A percentile compares a stretch with the other conserved stretches of the same genome.
These are phyloP conservation scores for Priceomyces fermenticarens DNA, from an alignment of 805 yeast species.

Conservation along the genomic window DNA sequence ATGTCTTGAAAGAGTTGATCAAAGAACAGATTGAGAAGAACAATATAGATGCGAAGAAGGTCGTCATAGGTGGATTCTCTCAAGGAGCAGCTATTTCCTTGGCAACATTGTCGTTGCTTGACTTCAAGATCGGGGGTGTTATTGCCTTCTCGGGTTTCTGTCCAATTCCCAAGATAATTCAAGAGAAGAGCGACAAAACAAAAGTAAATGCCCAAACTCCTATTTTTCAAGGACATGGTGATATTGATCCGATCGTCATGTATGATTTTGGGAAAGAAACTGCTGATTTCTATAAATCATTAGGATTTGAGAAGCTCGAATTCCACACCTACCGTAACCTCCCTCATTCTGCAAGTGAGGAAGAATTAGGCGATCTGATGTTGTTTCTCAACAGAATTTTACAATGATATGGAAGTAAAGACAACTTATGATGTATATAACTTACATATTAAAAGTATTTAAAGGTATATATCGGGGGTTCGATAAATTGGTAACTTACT, in stretches of 20 bases:
- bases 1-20: slow-evolving; percentile 43
- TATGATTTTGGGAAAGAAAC: slow-evolving; percentile 38
- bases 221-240: slow-evolving; percentile 87
- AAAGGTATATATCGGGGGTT: too few relatives aligned
- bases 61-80: slow-evolving; percentile 91
- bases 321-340: slow-evolving; percentile 61
- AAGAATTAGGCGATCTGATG: slow-evolving; percentile 59
- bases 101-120: slow-evolving; percentile 53
- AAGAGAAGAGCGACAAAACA: slow-evolving; percentile 16
- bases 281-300: slow-evolving; percentile 41
- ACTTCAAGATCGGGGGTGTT: slow-evolving; percentile 73
- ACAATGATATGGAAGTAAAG: not conserved
- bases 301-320: slow-evolving; percentile 39
- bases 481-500: too few relatives aligned
- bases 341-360: slow-evolving; percentile 64
- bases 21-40: slow-evolving; percentile 47
- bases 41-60: slow-evolving; percentile 59
- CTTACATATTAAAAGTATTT: too few relatives aligned
- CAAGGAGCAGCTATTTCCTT: slow-evolving; percentile 88
- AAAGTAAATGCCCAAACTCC: slow-evolving; percentile 61
- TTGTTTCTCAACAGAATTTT: slow-evolving; percentile 24
- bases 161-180: slow-evolving; percentile 26
- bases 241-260: slow-evolving; percentile 63
- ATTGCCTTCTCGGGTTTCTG: slow-evolving; percentile 76
- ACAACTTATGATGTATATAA: too few relatives aligned